Evolutionary conservation across 2,329 filamentous ascomycete genomes (phyloP), one percentile per base, ranked within the genome.

Genomic region (Phialophora verrucosa): DNA sequence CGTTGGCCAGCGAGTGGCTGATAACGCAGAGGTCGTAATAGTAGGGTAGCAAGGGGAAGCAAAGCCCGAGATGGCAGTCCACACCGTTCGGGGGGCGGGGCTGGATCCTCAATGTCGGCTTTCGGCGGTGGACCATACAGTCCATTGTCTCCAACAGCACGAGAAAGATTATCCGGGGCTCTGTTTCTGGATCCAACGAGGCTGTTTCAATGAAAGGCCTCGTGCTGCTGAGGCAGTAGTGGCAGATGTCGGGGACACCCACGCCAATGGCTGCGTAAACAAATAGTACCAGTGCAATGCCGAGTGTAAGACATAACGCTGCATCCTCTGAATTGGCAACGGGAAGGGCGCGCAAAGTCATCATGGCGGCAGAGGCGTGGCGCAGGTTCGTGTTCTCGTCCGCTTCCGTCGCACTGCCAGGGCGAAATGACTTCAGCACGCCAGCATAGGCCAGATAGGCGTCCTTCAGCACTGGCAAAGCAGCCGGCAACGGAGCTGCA

Each of bases 401-500:
- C 47, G 25, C 54, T 12, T 50, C 56, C 4, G 10, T 31, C 20
- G 20, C 3, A 4, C 23, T 32, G 20, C 50, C 44, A 17, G 35
- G 3, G 8, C 49, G 38, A 32, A 58, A 55, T 49, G 55, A 12
- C 25, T 50, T 63, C 56, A 63, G 25, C 14, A 31, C 55, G 2
- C 64, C 64, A 7, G 64, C 64, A 59, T 50, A 63, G 20, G 64
- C 64, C 29, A 66, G 59, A 60, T 63, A 66, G 14, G 64, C 64
- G 25, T 66, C 64, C 44, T 63, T 63, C 35, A 66, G 64, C 35
- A 66, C 56, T 8, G 64, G 64, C 44, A 59, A 63, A 14, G 64
- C 64, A 6, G 56, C 32, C 23, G 55, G 59, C 56, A 66, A 29
- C 10, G 50, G 64, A 12, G 64, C 60, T 14, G 25, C 64, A 12